Evolutionary conservation across 768 basidiomycete species (phyloP), one percentile per base, ranked within the genome.

Genomic region (Tylopilus vinaceipallidus): DNA sequence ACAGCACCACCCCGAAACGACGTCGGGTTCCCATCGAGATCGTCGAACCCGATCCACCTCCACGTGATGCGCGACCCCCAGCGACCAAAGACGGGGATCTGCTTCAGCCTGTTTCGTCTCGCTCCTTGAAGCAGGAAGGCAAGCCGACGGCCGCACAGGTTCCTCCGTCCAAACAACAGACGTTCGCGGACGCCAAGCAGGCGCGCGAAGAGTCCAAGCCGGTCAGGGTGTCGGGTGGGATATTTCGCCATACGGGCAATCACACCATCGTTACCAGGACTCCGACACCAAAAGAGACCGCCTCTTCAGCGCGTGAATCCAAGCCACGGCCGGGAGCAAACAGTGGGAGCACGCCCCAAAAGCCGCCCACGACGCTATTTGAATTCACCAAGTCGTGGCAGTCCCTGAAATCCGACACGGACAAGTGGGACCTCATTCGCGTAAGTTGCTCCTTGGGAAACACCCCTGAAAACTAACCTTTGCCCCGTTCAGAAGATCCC

Each of bases 341-440:
- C 23, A 40, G 43, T 19, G 26, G 57, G 14, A 47, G 51, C 16
- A 41, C 45, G 2, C 6, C 40, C 30, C 10, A 47, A 34, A 73
- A 70, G 17, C 58, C 74, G 0, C 62, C 72, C 0, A 66, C 66
- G 39, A 76, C 81, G 0, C 66, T 87, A 16, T 84, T 88, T 58
- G 79, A 83, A 30, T 88, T 92, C 54, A 74, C 69, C 34, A 78
- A 73, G 43, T 64, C 71, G 1, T 91, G 88, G 90, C 74, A 78
- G 20, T 56, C 72, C 4, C 45, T 71, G 22, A 45, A 53, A 1
- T 69, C 72, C 0, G 58, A 72, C 7, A 64, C 73, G 14, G 76
- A 78, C 38, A 75, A 75, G 38, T 89, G 85, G 81, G 59, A 69
- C 11, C 68, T 88, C 14, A 64, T 92, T 35, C 72, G 72, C 47